Conservation (phyloP, 345 rosid genomes). For the Limnanthes douglasii region DNA sequence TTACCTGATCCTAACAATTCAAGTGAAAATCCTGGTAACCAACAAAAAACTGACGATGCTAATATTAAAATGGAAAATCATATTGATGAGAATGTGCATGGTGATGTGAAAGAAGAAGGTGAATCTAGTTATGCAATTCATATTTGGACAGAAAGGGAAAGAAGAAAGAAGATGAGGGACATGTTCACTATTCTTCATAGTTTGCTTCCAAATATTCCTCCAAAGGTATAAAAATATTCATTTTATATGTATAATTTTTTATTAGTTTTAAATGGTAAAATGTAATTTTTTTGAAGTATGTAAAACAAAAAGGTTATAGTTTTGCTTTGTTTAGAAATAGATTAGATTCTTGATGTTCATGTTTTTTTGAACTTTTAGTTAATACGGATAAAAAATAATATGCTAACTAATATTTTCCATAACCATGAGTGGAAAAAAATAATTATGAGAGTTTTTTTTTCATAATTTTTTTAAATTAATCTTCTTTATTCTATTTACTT, state of each 20-base stretch:
- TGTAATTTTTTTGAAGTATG: neutral
- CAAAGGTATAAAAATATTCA: conserved; percentile 31
- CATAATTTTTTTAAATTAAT: conserved; percentile 1
- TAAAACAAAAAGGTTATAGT: neutral
- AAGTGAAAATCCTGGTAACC: neutral
- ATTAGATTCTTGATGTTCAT: neutral
- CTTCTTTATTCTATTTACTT: too few relatives aligned
- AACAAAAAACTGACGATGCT: neutral
- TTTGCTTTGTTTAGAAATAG: neutral
- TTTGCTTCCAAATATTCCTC: conserved; percentile 69
- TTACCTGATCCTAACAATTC: conserved; percentile 22
- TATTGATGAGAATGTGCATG: conserved; percentile 1
- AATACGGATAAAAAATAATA: too few relatives aligned
- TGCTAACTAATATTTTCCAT: too few relatives aligned
- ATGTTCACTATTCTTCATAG: conserved; percentile 57
- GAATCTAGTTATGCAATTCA: conserved; percentile 43
- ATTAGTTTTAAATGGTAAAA: neutral
- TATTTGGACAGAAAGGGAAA: conserved; percentile 65
- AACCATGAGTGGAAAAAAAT: neutral
- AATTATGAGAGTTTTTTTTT: neutral
- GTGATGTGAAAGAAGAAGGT: conserved; percentile 10
- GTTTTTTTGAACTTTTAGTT: neutral
- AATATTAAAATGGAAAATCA: conserved; percentile 4
- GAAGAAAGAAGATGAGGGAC: conserved; percentile 73
- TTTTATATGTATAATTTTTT: neutral